A percentile compares a stretch with the other conserved stretches of the same genome.
These are phyloP conservation scores for Cryptococcus hybrid DNA, from an alignment of 1,284 basidiomycete genomes.

Conservation along the genomic window DNA sequence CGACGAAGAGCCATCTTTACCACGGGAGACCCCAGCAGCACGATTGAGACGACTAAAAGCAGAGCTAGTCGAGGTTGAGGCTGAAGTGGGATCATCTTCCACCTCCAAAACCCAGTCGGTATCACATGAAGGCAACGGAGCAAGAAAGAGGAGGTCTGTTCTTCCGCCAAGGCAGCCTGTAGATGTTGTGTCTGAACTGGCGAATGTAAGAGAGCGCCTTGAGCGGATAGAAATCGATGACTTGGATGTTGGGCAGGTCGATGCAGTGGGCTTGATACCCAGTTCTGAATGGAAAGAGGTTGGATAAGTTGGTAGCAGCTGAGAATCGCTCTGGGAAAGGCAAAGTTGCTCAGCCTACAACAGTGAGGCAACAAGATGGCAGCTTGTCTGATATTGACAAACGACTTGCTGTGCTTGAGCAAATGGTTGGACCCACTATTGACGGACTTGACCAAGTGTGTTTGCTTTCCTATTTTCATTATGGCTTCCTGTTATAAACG, in stretches of 20 bases:
- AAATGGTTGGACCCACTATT: conserved; percentile 60
- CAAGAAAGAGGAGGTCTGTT: conserved; percentile 16
- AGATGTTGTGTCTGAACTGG: conserved; percentile 30
- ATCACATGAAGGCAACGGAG: background rate
- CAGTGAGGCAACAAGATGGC: background rate
- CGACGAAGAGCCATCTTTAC: conserved; percentile 13
- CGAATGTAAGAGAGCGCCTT: conserved; percentile 26
- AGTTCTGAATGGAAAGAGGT: conserved; percentile 9
- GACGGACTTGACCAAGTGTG: conserved; percentile 28
- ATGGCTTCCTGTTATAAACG: background rate
- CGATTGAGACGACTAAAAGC: conserved; percentile 50
- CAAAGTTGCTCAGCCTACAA: background rate
- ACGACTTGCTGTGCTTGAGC: conserved; percentile 75
- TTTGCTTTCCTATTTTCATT: conserved; percentile 3
- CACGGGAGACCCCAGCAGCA: conserved; percentile 48
- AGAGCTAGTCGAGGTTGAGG: conserved; percentile 53
- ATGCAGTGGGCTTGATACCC: background rate
- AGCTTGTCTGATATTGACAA: conserved; percentile 68
- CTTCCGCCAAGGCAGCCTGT: background rate
- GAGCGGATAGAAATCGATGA: conserved; percentile 19
- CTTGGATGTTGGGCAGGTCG: background rate
- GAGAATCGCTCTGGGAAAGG: background rate
- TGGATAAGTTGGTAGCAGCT: conserved; percentile 53
- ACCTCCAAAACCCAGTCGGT: background rate
- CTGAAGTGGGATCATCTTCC: conserved; percentile 30